Conservation (phyloP, 306 rosid species). For the Quercus alba region DNA sequence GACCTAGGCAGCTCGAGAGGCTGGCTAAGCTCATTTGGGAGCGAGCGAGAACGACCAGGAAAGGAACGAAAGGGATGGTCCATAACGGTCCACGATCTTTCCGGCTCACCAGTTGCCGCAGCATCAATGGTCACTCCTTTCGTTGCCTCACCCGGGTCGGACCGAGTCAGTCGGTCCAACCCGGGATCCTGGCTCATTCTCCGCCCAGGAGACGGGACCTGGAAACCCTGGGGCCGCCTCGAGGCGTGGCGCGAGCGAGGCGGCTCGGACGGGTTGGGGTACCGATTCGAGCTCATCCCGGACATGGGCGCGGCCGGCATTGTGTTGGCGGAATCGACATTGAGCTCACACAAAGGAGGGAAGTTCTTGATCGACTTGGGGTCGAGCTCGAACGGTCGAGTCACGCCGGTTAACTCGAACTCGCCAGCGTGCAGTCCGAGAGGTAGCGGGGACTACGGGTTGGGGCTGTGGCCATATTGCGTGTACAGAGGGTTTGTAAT, state of each 20-base stretch:
- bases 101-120: conserved; percentile 71
- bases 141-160: conserved; percentile 69
- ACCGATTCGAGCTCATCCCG: conserved; percentile 59
- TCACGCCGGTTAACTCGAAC: conserved; percentile 34
- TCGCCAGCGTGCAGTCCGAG: conserved; percentile 77
- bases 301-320: conserved; percentile 63
- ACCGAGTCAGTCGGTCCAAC: conserved; percentile 67
- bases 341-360: conserved; percentile 56
- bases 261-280: conserved; percentile 60
- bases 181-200: conserved; percentile 78
- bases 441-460: conserved; percentile 74
- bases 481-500: conserved; percentile 70
- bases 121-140: conserved; percentile 78
- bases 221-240: conserved; percentile 76
- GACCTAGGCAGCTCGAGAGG: conserved; percentile 43
- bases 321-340: conserved; percentile 63
- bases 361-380: conserved; percentile 51
- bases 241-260: conserved; percentile 85
- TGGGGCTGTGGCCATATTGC: conserved; percentile 73
- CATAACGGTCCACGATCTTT: conserved; percentile 65
- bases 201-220: conserved; percentile 60
- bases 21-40: conserved; percentile 67
- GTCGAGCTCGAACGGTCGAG: conserved; percentile 25
- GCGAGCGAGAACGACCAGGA: conserved; percentile 68
- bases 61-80: conserved; percentile 81